phyloP scores from a whole-genome alignment of 83 land plant genomes.

The Picea abies region DNA sequence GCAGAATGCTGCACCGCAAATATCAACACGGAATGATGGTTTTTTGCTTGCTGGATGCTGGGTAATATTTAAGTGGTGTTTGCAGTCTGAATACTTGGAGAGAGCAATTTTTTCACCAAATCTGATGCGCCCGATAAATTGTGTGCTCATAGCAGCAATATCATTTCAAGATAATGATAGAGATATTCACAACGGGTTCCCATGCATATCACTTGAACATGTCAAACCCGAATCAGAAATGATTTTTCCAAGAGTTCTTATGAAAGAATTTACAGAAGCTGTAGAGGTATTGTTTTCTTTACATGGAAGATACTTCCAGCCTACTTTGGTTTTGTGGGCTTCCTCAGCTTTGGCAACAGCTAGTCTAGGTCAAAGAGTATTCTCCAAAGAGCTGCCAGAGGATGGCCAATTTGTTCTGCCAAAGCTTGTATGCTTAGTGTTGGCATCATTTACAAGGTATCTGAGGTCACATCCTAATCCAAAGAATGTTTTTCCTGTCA shows the following conservation, averaged over 20 bases:
- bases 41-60: too few species aligned
- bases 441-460: constrained; percentile 51
- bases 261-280: too few species aligned
- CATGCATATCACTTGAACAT: neutral
- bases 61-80: constrained; percentile 47
- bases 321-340: constrained; percentile 48
- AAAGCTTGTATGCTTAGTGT: constrained; percentile 26
- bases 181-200: neutral
- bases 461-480: too few species aligned
- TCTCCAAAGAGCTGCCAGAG: neutral
- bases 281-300: constrained; percentile 33
- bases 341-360: constrained; percentile 26
- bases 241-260: too few species aligned
- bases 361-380: constrained; percentile 24
- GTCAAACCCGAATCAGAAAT: too few species aligned
- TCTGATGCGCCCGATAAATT: neutral
- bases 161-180: neutral
- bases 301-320: constrained; percentile 34
- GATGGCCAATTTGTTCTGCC: constrained; percentile 14
- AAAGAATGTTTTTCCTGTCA: too few species aligned
- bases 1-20: too few species aligned
- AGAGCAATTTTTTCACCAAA: constrained; percentile 10
- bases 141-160: constrained; percentile 2
- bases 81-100: constrained; percentile 22
- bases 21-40: too few species aligned